These are phyloP conservation scores for Tetracentron sinense DNA, from an alignment of 164 flowering plant genomes.

Conservation along the genomic window DNA sequence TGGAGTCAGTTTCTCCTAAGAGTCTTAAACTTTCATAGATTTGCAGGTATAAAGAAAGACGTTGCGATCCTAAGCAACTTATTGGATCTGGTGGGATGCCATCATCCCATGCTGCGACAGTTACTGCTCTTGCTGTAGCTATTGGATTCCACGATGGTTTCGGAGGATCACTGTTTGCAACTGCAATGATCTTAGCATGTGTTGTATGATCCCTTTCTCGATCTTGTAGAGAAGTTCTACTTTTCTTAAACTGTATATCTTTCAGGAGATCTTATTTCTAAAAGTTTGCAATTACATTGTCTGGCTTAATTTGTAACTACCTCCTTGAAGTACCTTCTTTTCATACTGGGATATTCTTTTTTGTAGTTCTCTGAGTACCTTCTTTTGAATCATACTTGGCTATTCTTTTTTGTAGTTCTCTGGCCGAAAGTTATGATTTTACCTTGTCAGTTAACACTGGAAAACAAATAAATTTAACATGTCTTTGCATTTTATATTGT, in stretches of 20 bases:
- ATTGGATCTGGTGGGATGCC: conserved; percentile 62
- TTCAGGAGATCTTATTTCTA: too few species aligned
- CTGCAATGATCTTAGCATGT: conserved; percentile 44
- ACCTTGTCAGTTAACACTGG: too few species aligned
- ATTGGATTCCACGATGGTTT: conserved; percentile 41
- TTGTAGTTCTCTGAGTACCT: too few species aligned
- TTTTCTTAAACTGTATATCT: too few species aligned
- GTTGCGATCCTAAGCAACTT: conserved; percentile 48
- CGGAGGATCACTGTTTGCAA: conserved; percentile 39
- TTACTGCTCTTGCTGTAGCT: conserved; percentile 41
- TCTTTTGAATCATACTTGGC: too few species aligned
- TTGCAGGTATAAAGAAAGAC: conserved; percentile 51
- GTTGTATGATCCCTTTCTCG: conserved; percentile 32
- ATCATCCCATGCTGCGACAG: conserved; percentile 56
- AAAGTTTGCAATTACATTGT: not conserved
- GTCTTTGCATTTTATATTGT: too few species aligned
- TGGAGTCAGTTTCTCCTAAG: conserved; percentile 14
- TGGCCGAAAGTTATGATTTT: too few species aligned
- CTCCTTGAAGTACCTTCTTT: too few species aligned
- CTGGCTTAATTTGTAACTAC: not conserved
- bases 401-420: too few species aligned
- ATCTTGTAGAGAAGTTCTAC: not conserved
- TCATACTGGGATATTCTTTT: too few species aligned
- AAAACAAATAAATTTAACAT: too few species aligned
- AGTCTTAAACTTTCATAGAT: conserved; percentile 28